Percentiles rank a stretch among this genome's conserved stretches.
These are phyloP conservation scores for Colletotrichum endophyticum DNA, from an alignment of 2,329 filamentous ascomycete species.

Conservation along the genomic window DNA sequence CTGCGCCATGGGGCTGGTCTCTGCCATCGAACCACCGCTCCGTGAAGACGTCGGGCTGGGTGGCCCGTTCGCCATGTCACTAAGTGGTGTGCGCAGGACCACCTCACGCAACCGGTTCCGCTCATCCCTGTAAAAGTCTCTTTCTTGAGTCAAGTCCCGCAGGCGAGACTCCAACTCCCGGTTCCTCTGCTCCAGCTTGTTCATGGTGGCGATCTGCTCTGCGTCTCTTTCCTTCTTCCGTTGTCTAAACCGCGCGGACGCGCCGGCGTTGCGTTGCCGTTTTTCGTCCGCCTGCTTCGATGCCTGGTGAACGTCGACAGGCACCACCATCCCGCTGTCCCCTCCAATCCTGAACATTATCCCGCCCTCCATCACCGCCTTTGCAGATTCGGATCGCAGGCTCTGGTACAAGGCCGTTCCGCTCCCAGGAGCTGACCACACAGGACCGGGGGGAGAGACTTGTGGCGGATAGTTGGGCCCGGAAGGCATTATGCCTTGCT, in stretches of 20 bases:
- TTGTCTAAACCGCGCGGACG: slow-evolving; percentile 81
- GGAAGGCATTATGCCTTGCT: not conserved
- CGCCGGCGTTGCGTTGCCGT: slow-evolving; percentile 82
- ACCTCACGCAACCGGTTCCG: slow-evolving; percentile 75
- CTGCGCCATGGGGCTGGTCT: slow-evolving; percentile 39
- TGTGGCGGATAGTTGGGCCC: not conserved
- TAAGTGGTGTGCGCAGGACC: slow-evolving; percentile 63
- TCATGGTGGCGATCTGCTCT: slow-evolving; percentile 72
- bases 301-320: slow-evolving; percentile 80
- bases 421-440: slow-evolving; percentile 34
- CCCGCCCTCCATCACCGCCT: slow-evolving; percentile 13
- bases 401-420: slow-evolving; percentile 31
- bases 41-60: slow-evolving; percentile 52
- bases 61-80: slow-evolving; percentile 56
- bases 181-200: slow-evolving; percentile 71
- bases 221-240: slow-evolving; percentile 83
- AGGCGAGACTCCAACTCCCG: slow-evolving; percentile 65
- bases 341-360: slow-evolving; percentile 28
- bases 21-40: slow-evolving; percentile 37
- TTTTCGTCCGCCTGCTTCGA: slow-evolving; percentile 87
- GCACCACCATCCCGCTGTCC: slow-evolving; percentile 56
- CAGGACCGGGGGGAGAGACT: slow-evolving; percentile 23
- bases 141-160: slow-evolving; percentile 63
- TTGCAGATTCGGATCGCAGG: slow-evolving; percentile 16
- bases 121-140: slow-evolving; percentile 76